Conservation (phyloP, 2,329 filamentous ascomycete species). For the Colletotrichum sp. region DNA sequence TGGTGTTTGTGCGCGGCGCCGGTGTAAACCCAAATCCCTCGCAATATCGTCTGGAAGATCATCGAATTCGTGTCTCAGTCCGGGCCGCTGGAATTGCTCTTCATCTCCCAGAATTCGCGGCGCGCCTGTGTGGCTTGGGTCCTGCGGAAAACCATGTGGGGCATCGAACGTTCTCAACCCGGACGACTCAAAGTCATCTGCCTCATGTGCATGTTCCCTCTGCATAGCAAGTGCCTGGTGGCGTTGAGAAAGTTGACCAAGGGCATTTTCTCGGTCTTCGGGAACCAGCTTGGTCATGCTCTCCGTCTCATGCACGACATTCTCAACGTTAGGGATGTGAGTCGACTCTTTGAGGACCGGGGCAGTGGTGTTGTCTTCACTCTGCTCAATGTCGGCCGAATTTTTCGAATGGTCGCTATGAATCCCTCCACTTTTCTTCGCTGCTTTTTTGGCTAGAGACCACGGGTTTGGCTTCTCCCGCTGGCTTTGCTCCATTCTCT, state of each 20-base stretch:
- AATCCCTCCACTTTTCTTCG: neutral
- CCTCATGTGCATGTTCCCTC: neutral
- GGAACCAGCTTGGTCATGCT: neutral
- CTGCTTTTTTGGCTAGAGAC: constrained; percentile 7
- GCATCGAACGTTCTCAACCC: neutral
- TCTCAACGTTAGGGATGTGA: neutral
- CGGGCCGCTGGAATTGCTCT: neutral
- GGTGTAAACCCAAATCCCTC: neutral
- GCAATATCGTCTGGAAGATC: neutral
- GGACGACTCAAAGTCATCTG: neutral
- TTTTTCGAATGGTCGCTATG: neutral
- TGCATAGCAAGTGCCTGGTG: neutral
- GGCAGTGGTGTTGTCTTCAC: neutral
- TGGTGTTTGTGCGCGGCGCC: neutral
- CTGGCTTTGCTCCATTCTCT: neutral
- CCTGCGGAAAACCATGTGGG: neutral
- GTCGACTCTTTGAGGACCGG: neutral
- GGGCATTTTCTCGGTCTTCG: neutral
- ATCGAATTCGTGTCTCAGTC: neutral
- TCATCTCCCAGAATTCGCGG: constrained; percentile 5
- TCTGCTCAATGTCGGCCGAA: neutral
- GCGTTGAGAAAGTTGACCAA: neutral
- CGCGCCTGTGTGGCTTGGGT: neutral
- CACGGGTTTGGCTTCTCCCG: constrained; percentile 13
- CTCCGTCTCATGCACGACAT: neutral